These are phyloP conservation scores for Saccharomyces uvarum DNA, from an alignment of 1,139 yeast species.

Conservation along the genomic window DNA sequence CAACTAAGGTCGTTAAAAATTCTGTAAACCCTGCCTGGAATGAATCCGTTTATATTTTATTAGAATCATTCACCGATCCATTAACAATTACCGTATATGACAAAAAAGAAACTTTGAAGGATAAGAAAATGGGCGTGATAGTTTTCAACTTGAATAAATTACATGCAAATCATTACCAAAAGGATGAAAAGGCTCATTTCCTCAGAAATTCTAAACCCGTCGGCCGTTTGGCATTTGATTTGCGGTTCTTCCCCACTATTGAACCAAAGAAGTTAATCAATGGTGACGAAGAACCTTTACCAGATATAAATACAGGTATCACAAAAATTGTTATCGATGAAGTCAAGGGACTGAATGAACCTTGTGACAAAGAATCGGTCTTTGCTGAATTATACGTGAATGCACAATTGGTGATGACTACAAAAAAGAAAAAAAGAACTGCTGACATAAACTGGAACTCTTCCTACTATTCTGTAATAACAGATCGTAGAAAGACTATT, in stretches of 20 bases:
- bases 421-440: conserved; percentile 36
- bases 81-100: conserved; percentile 63
- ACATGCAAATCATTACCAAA: conserved; percentile 46
- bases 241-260: conserved; percentile 71
- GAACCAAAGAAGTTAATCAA: conserved; percentile 71
- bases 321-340: conserved; percentile 41
- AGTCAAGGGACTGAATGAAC: conserved; percentile 23
- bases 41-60: conserved; percentile 63
- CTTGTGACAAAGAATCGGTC: conserved; percentile 46
- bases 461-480: conserved; percentile 52
- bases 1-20: conserved; percentile 58
- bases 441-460: neutral
- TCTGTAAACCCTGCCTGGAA: conserved; percentile 76
- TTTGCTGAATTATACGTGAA: conserved; percentile 65
- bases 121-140: conserved; percentile 69
- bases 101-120: conserved; percentile 71
- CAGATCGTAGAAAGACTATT: conserved; percentile 59
- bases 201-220: conserved; percentile 74
- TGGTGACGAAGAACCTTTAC: conserved; percentile 81
- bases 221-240: conserved; percentile 64
- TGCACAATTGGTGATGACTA: conserved; percentile 49
- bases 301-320: conserved; percentile 90
- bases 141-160: conserved; percentile 68
- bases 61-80: conserved; percentile 74
- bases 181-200: conserved; percentile 48